Percentiles rank a stretch among this genome's conserved stretches.
Conservation (phyloP, 768 basidiomycete genomes). For the Suillus brevipes region DNA sequence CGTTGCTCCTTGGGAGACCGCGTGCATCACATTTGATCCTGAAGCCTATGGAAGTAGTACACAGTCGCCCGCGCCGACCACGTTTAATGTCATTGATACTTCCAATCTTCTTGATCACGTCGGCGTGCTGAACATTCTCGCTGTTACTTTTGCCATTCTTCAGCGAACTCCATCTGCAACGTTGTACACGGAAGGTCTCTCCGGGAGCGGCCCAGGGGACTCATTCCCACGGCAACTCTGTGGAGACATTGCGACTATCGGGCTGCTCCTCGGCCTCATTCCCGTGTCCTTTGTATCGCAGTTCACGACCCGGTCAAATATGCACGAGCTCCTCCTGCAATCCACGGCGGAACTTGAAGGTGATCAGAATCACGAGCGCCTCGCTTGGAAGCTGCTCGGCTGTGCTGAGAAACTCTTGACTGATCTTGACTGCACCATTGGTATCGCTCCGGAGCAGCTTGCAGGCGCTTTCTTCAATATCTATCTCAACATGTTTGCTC, state of each 20-base stretch:
- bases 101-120: too few species aligned
- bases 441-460: background rate
- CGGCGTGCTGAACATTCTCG: too few species aligned
- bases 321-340: background rate
- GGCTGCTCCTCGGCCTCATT: background rate
- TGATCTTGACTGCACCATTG: background rate
- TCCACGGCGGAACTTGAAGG: too few species aligned
- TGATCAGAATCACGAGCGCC: background rate
- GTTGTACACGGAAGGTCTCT: too few species aligned
- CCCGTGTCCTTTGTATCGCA: background rate
- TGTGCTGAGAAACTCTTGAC: background rate
- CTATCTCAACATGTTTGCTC: background rate
- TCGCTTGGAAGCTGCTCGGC: background rate
- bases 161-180: too few species aligned
- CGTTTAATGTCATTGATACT: slow-evolving; percentile 18
- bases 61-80: slow-evolving; percentile 23
- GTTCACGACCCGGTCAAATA: background rate
- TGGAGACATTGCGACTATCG: background rate
- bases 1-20: slow-evolving; percentile 24
- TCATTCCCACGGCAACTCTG: background rate
- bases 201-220: too few species aligned
- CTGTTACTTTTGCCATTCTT: too few species aligned
- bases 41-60: slow-evolving; percentile 18
- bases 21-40: slow-evolving; percentile 24
- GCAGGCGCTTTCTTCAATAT: background rate